Conservation (phyloP, 2,329 filamentous ascomycete species). For the Rachicladosporium sp. region DNA sequence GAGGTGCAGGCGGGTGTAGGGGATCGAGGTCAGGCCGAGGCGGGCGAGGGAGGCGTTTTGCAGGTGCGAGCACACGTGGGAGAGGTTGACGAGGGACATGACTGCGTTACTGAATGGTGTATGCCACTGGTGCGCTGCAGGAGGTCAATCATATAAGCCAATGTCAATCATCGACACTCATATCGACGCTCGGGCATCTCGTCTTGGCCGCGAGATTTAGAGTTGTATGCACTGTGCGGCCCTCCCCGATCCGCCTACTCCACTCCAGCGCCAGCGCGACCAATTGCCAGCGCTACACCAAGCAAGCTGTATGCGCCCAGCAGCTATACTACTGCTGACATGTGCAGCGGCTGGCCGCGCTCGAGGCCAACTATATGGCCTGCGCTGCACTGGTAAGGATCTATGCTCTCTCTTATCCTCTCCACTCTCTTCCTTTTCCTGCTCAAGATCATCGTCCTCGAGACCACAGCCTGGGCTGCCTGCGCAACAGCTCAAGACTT, state of each 20-base stretch:
- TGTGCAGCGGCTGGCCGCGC: constrained; percentile 1
- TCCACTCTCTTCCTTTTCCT: constrained; percentile 4
- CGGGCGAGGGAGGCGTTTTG: constrained; percentile 80
- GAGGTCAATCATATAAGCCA: too few species aligned
- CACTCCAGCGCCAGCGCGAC: too few species aligned
- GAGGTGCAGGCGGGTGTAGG: constrained; percentile 70
- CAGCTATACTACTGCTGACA: constrained; percentile 1
- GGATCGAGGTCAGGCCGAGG: constrained; percentile 71
- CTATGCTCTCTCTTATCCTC: background rate
- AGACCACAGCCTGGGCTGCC: constrained; percentile 6
- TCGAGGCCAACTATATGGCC: constrained; percentile 1
- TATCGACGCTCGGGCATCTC: too few species aligned
- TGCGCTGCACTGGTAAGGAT: too few species aligned
- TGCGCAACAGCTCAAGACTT: background rate
- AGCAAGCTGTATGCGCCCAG: constrained; percentile 4
- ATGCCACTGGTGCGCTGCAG: too few species aligned
- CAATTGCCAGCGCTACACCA: constrained; percentile 3
- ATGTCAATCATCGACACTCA: too few species aligned
- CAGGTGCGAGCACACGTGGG: constrained; percentile 77
- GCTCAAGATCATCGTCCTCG: constrained; percentile 8
- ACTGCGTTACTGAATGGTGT: background rate
- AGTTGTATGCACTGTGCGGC: too few species aligned
- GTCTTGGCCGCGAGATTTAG: too few species aligned
- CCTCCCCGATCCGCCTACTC: too few species aligned
- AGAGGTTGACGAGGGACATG: constrained; percentile 65